Base-by-base conservation (phyloP, 1,284 basidiomycete species). In the Trichosporon ovoides region DNA sequence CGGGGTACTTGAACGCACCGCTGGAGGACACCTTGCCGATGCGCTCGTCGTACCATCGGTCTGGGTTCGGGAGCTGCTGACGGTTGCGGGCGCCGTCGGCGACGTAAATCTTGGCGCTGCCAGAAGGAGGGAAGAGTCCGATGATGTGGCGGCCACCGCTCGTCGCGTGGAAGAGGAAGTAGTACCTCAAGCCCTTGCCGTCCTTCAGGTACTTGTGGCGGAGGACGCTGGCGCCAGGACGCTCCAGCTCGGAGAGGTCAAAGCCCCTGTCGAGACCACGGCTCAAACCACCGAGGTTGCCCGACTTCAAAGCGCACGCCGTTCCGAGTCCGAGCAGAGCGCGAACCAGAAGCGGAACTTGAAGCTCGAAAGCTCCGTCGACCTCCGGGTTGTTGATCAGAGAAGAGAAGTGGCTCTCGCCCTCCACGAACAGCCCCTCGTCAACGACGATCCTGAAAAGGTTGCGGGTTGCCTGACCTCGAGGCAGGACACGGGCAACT, bases 331-430 rank as follows among this genome's bases (percentile, higher is more conserved):
- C 85, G 31, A 98, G 79, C 18, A 98, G 75, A 3, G 87, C 91
- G 31, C 96, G 88, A 57, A 90, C 83, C 40, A 88, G 79, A 12
- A 96, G 82, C 1, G 96, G 92, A 12, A 99, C 82, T 81, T 98
- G 91, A 37, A 88, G 82, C 78, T 99, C 96, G 70, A 88, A 99
- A 2, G 97, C 89, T 1, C 92, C 93, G 66, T 98, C 93, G 10
- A 98, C 91, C 70, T 91, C 93, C 0, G 94, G 90, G 68, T 95
- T 90, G 73, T 96, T 97, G 62, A 87, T 89, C 55, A 98, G 81
- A 68, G 91, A 87, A 34, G 91, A 87, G 71, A 98, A 98, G 72
- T 96, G 89, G 57, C 89, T 86, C 67, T 92, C 88, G 28, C 88
- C 89, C 43, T 90, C 85, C 34, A 88, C 81, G 74, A 87, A 99